Evolutionary conservation across 148 eudicot species (phyloP).

Genomic region (Silene conica): DNA sequence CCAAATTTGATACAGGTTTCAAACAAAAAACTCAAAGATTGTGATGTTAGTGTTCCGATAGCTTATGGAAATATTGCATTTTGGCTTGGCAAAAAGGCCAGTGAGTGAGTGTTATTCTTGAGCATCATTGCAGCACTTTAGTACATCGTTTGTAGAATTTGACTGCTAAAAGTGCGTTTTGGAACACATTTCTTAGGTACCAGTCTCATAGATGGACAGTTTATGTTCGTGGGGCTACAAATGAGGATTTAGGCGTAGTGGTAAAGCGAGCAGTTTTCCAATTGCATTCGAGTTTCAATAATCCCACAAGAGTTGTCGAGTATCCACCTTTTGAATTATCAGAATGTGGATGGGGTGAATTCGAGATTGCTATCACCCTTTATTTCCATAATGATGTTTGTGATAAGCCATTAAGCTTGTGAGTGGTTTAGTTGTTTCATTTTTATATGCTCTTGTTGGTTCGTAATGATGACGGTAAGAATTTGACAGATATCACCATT

Average conservation of each 20-base stretch:
- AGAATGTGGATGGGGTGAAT: slow-evolving; percentile 97
- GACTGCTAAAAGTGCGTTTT: background rate
- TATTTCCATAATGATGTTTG: slow-evolving; percentile 62
- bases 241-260: slow-evolving; percentile 68
- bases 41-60: slow-evolving; percentile 69
- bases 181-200: slow-evolving; percentile 31
- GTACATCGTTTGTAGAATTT: background rate
- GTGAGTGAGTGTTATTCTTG: slow-evolving; percentile 49
- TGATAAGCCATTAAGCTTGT: slow-evolving; percentile 68
- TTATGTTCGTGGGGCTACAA: slow-evolving; percentile 84
- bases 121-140: background rate
- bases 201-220: slow-evolving; percentile 93
- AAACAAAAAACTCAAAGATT: slow-evolving; percentile 48
- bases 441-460: background rate
- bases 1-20: slow-evolving; percentile 26
- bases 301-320: slow-evolving; percentile 73
- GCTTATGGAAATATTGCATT: slow-evolving; percentile 82
- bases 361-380: slow-evolving; percentile 76
- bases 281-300: slow-evolving; percentile 76
- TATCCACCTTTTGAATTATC: slow-evolving; percentile 79
- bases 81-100: slow-evolving; percentile 94
- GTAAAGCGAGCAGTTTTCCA: slow-evolving; percentile 72
- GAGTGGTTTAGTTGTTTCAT: slow-evolving; percentile 27
- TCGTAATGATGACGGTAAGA: slow-evolving; percentile 6
- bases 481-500: slow-evolving; percentile 59